Evolutionary conservation across 306 rosid species (phyloP), one percentile per base, ranked within the genome.

Genomic region (Argentina anserina): DNA sequence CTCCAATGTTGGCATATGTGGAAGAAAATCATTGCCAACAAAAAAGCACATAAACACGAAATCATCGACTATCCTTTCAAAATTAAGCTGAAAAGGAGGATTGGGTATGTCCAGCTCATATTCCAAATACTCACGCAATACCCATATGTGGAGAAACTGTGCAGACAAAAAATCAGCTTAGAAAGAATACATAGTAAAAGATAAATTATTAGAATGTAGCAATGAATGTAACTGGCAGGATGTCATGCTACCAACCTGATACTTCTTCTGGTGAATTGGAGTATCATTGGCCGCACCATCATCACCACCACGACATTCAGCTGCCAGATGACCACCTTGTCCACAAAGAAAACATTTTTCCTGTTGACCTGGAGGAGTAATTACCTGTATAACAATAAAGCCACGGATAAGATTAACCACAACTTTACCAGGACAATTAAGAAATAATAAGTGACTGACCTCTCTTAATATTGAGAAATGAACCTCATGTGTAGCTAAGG

Each of bases 1-100:
- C 89, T 92, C 97, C 79, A 92, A 82, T 61, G 97, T 92, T 23
- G 97, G 97, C 97, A 92, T 92, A 76, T 90, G 97, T 34, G 97
- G 97, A 82, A 92, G 97, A 85, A 92, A 92, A 86, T 92, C 97
- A 73, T 92, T 92, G 73, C 97, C 96, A 65, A 92, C 93, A 46
- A 92, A 92, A 81, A 92, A 92, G 73, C 97, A 92, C 65, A 92
- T 74, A 75, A 92, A 90, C 46, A 90, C 93, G 84, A 92, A 92
- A 82, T 92, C 97, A 86, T 90, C 97, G 80, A 90, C 80, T 62
- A 92, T 41, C 41, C 90, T 83, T 69, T 92, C 97, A 67, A 90
- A 92, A 73, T 87, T 85, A 73, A 88, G 77, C 82, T 78, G 90
- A 81, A 90, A 92, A 9, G 96, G 90, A 74, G 97, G 90, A 73